Percentiles rank a stretch among this genome's conserved stretches.
These are phyloP conservation scores for Lasiosphaeriaceae sp. DNA, from an alignment of 495 filamentous ascomycete genomes.

Conservation along the genomic window DNA sequence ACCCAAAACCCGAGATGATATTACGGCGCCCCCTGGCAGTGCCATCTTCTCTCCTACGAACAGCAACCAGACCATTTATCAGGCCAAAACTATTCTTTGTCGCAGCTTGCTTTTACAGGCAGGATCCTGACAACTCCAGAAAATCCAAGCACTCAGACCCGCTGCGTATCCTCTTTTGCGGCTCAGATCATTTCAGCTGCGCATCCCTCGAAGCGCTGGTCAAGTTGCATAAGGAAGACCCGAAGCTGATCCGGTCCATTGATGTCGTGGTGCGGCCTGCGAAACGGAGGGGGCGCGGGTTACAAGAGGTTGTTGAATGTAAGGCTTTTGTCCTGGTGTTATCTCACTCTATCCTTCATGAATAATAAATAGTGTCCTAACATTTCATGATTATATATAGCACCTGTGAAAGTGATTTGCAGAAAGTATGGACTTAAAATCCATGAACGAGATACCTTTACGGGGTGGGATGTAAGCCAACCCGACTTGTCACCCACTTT, in stretches of 20 bases:
- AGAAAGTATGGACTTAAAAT: conserved; percentile 57
- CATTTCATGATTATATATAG: conserved; percentile 42
- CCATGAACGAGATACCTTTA: conserved; percentile 76
- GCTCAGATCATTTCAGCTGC: conserved; percentile 88
- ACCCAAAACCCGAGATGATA: no score
- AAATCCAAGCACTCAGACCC: conserved; percentile 43
- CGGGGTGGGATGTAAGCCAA: conserved; percentile 64
- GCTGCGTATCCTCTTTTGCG: conserved; percentile 90
- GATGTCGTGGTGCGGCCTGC: conserved; percentile 81
- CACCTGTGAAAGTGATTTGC: conserved; percentile 68
- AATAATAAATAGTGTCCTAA: conserved; percentile 3
- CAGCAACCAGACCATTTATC: no score
- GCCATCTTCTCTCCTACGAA: no score
- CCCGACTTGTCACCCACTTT: no score
- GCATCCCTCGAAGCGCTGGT: conserved; percentile 70
- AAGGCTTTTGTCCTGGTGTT: conserved; percentile 1
- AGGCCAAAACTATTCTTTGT: no score
- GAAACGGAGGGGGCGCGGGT: conserved; percentile 69
- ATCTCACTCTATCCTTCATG: no score
- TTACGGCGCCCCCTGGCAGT: no score
- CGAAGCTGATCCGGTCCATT: conserved; percentile 67
- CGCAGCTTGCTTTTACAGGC: no score
- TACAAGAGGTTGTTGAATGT: conserved; percentile 71
- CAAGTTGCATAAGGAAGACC: conserved; percentile 49
- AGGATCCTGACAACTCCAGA: no score